Evolutionary conservation across 768 basidiomycete species (phyloP), one percentile per base, ranked within the genome.

Genomic region (Leucocoprinus birnbaumii): DNA sequence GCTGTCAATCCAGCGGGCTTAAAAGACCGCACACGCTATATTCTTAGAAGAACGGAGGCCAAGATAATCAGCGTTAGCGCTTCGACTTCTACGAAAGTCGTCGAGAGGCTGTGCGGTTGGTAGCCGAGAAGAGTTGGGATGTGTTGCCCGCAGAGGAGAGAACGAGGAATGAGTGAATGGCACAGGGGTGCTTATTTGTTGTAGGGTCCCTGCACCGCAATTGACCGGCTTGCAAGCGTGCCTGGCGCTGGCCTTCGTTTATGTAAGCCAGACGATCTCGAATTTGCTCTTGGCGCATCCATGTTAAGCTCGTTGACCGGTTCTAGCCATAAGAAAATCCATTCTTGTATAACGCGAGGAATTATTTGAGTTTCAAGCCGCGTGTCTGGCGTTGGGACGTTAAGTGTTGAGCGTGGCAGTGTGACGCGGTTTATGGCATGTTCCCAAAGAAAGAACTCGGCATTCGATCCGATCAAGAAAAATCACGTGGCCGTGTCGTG

Each of bases 141-240:
- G 22, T 18, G 27, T 14, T 51, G 48, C 34, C 42, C 42, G 31
- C 51, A 53, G 31, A 53, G n/a, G 51, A 24, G 44, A 44, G 37
- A 53, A 31, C 31, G 31, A 31, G 31, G 31, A 31, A 31, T 31
- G 31, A 31, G 31, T 53, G 27, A 50, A 25, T 50, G 37, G 35
- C 24, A 19, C 51, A 52, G 51, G 51, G 51, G 9, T 34, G 41
- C 13, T 34, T 50, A 37, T 31, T 27, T 34, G 42, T 34, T 44
- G 51, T 27, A 52, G 42, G 51, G 51, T 24, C 51, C 42, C 14
- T 42, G 19, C 51, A 53, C 51, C 18, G 43, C 48, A 35, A 38
- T 37, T 31, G 31, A 31, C 31, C 31, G 11, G 31, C 31, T 31
- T 31, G 31, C 6, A 48, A 7, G 25, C 43, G 51, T 53, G 27